Conservation (phyloP, 129 eudicot species). For the Flaveria robusta region DNA sequence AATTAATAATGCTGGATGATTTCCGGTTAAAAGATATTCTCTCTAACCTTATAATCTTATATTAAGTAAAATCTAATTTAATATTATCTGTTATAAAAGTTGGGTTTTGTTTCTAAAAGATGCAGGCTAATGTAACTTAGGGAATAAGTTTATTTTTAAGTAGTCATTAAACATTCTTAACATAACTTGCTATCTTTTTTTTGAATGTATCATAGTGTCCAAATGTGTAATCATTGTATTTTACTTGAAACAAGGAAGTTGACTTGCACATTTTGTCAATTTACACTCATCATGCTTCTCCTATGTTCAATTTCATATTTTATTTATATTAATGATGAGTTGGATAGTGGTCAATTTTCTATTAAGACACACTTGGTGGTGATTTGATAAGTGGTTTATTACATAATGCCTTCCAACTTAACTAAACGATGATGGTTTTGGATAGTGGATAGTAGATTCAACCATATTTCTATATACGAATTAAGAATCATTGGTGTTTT, state of each 20-base stretch:
- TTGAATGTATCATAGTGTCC: background rate
- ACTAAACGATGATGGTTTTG: slow-evolving; percentile 2
- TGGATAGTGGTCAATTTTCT: background rate
- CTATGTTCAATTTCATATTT: too few relatives aligned
- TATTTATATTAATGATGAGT: too few relatives aligned
- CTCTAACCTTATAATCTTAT: too few relatives aligned
- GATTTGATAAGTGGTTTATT: background rate
- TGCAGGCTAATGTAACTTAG: too few relatives aligned
- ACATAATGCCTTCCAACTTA: background rate
- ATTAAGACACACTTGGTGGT: background rate
- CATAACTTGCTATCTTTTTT: too few relatives aligned
- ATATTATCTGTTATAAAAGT: too few relatives aligned
- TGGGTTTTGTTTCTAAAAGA: too few relatives aligned
- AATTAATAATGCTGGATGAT: too few relatives aligned
- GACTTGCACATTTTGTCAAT: background rate
- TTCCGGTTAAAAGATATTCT: too few relatives aligned
- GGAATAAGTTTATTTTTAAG: too few relatives aligned
- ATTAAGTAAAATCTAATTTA: too few relatives aligned
- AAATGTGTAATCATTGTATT: background rate
- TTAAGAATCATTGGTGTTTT: background rate
- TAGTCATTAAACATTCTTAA: too few relatives aligned
- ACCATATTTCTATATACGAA: background rate
- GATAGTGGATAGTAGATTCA: background rate
- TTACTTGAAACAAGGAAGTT: background rate
- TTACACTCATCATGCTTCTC: background rate